Evolutionary conservation across 2,329 filamentous ascomycete species (phyloP).

Genomic region (Exophiala oligosperma): DNA sequence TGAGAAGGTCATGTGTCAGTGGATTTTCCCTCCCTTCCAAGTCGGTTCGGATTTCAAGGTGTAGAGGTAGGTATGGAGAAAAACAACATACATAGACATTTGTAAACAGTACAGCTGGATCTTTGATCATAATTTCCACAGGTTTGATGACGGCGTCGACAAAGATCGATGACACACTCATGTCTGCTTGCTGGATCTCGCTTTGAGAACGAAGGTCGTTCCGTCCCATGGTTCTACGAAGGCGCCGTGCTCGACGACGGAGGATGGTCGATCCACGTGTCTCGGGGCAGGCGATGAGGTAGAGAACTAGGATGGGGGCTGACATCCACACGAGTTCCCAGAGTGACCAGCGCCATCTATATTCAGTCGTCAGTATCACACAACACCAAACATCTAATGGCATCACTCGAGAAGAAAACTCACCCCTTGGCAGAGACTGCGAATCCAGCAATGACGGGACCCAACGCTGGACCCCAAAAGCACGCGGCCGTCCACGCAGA

Average conservation of each 20-base stretch:
- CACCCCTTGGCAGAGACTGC: conserved; percentile 52
- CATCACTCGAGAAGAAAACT: background rate
- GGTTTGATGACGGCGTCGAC: conserved; percentile 62
- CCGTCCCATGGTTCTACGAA: conserved; percentile 60
- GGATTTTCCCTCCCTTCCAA: background rate
- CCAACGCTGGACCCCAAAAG: conserved; percentile 54
- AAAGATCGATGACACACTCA: conserved; percentile 45
- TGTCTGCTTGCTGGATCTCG: conserved; percentile 61
- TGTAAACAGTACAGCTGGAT: conserved; percentile 62
- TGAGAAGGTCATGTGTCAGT: background rate
- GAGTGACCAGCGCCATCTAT: conserved; percentile 61
- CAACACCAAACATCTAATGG: too few relatives aligned
- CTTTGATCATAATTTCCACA: conserved; percentile 58
- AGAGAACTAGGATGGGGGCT: conserved; percentile 56
- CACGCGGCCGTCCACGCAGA: conserved; percentile 56
- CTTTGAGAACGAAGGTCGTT: conserved; percentile 58
- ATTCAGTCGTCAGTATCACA: conserved; percentile 44
- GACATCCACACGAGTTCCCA: conserved; percentile 64
- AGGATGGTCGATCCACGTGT: conserved; percentile 62
- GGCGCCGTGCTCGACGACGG: conserved; percentile 58
- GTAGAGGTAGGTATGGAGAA: too few relatives aligned
- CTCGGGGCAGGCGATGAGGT: conserved; percentile 65
- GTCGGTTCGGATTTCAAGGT: too few relatives aligned
- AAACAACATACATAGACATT: conserved; percentile 56
- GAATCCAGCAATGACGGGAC: conserved; percentile 62